phyloP scores from a whole-genome alignment of 306 rosid species.

The Trichosanthes truncata region DNA sequence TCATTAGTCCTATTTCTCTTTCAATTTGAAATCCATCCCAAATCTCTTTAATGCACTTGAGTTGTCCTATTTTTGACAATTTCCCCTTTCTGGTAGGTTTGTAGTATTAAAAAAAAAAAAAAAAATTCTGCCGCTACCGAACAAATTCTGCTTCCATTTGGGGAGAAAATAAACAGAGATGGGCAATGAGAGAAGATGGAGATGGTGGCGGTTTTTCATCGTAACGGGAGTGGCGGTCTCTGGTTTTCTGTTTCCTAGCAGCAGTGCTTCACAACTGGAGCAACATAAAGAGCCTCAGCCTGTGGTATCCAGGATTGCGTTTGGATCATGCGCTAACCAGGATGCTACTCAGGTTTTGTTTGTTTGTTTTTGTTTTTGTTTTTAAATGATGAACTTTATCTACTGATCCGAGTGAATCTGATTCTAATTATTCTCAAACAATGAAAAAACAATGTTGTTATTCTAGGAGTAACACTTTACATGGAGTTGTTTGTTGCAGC shows the following conservation, averaged over 20 bases:
- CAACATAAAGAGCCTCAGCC: conserved; percentile 8
- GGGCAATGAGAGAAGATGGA: background rate
- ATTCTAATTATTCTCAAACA: background rate
- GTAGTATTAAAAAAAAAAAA: no score
- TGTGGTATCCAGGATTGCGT: conserved; percentile 56
- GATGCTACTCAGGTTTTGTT: conserved; percentile 51
- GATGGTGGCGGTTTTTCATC: conserved; percentile 16
- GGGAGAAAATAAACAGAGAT: no score
- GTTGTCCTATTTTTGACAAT: no score
- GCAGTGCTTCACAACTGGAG: conserved; percentile 22
- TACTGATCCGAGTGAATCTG: background rate
- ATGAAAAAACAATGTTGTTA: background rate
- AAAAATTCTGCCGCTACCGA: no score
- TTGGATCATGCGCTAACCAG: conserved; percentile 79
- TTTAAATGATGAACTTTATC: no score
- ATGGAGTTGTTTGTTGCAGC: conserved; percentile 32
- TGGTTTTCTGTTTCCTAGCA: background rate
- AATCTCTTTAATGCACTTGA: no score
- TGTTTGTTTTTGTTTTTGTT: background rate
- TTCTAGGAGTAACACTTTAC: background rate
- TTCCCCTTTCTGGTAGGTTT: no score
- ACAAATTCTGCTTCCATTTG: no score
- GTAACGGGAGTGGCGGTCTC: conserved; percentile 20
- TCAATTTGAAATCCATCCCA: no score
- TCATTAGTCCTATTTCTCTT: no score